These are phyloP conservation scores for Hericium rajendrae DNA, from an alignment of 768 basidiomycete genomes.

Conservation along the genomic window DNA sequence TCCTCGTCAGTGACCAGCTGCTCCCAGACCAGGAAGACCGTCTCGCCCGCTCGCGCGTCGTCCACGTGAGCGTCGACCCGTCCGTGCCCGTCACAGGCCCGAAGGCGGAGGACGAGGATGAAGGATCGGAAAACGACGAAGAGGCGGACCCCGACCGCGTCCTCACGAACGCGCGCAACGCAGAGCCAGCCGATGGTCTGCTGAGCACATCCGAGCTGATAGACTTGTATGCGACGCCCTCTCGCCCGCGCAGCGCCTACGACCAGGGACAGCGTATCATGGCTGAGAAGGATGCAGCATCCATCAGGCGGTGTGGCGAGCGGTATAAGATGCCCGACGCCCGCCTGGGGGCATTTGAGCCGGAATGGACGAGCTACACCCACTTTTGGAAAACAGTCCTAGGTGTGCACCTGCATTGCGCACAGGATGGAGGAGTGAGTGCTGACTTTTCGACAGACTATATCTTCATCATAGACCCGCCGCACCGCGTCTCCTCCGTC, in stretches of 20 bases:
- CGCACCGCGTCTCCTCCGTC: constrained; percentile 25
- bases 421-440: background rate
- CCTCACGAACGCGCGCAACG: constrained; percentile 65
- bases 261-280: constrained; percentile 35
- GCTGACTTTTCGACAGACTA: constrained; percentile 51
- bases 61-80: constrained; percentile 64
- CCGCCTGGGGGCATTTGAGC: constrained; percentile 56
- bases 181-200: constrained; percentile 56
- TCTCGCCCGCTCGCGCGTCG: constrained; percentile 56
- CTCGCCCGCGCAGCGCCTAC: constrained; percentile 56
- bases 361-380: constrained; percentile 84
- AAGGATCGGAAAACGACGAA: background rate
- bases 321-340: constrained; percentile 30
- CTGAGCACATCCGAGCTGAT: constrained; percentile 49
- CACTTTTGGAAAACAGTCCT: constrained; percentile 78
- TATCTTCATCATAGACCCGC: constrained; percentile 64
- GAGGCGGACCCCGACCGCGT: constrained; percentile 52
- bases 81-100: constrained; percentile 26
- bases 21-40: constrained; percentile 39
- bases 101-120: constrained; percentile 26
- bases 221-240: constrained; percentile 30
- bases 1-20: constrained; percentile 58
- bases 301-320: constrained; percentile 32
- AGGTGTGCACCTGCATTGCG: constrained; percentile 33
- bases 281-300: constrained; percentile 22